These are phyloP conservation scores for Exobasidium rhododendri DNA, from an alignment of 1,284 basidiomycete species.

Conservation along the genomic window DNA sequence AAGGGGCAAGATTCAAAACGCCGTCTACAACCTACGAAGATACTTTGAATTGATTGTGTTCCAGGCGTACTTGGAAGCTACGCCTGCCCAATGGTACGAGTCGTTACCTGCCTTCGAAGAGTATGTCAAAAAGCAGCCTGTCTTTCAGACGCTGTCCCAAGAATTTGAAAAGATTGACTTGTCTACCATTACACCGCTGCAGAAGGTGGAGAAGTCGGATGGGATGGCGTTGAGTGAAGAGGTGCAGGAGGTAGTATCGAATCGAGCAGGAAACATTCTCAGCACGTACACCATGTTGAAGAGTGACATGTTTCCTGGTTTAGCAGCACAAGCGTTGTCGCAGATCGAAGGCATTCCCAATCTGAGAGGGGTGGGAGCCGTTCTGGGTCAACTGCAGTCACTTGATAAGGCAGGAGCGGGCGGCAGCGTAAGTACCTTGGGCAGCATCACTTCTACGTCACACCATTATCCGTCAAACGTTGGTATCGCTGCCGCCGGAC, in stretches of 20 bases:
- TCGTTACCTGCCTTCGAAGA: constrained; percentile 42
- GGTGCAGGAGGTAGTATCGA: constrained; percentile 63
- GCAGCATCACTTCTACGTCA: background rate
- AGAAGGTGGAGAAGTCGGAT: constrained; percentile 54
- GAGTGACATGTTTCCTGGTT: constrained; percentile 79
- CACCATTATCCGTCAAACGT: constrained; percentile 18
- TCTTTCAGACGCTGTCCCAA: constrained; percentile 92
- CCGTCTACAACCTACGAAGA: constrained; percentile 39
- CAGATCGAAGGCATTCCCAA: constrained; percentile 53
- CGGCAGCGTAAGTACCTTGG: constrained; percentile 3
- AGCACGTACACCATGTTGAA: constrained; percentile 93
- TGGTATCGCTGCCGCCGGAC: constrained; percentile 4
- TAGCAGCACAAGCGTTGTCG: constrained; percentile 23
- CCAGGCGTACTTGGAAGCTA: constrained; percentile 86
- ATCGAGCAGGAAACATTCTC: constrained; percentile 79
- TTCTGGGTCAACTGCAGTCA: constrained; percentile 2
- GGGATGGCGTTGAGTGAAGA: constrained; percentile 67
- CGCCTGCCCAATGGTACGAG: constrained; percentile 64
- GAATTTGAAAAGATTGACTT: constrained; percentile 78
- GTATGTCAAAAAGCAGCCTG: constrained; percentile 58
- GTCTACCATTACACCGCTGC: constrained; percentile 78
- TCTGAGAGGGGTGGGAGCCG: constrained; percentile 42
- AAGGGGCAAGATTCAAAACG: constrained; percentile 58
- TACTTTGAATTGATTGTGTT: constrained; percentile 92
- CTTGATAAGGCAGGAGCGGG: too few species aligned